Base-by-base conservation (phyloP, 2,329 filamentous ascomycete species). In the Camillea tinctor region DNA sequence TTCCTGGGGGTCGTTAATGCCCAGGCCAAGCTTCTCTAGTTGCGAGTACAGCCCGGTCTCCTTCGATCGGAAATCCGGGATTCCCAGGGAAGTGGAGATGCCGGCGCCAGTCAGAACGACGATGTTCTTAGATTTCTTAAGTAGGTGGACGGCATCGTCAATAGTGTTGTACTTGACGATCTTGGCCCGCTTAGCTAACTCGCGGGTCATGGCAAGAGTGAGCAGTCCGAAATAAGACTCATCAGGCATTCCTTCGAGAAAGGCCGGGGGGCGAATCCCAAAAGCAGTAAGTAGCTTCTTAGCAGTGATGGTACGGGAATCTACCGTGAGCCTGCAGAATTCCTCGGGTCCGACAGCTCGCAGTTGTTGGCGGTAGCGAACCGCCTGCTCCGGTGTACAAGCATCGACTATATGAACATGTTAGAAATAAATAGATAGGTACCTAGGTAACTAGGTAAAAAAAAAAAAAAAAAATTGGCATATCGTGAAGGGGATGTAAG, bases 1-100 rank as follows among this genome's bases (percentile, higher is more conserved):
- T 72, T 98, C 93, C 73, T 98, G 93, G 1, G 94, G 94, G 69
- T 97, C 93, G 64, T 80, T 86, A 62, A 88, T 81, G 20, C 69
- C 71, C 21, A 89, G 79, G 6, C 92, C 93, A 61, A 95, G 84
- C 69, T 92, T 86, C 68, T 86, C 88, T 55, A 98, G 81, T 72
- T 93, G 89, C 52, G 92, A 89, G 77, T 98, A 98, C 58, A 98
- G 88, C 54, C 94, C 94, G 1, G 89, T 96, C 70, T 92, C 90
- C 75, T 95, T 95, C 56, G 93, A 97, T 66, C 95, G 89, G 72
- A 99, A 99, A 75, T 99, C 95, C 4, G 95, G 95, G 61, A 99
- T 98, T 62, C 95, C 95, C 20, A 99, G 86, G 55, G 92, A 97
- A 0, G 95, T 99, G 23, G 93, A 97, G 67, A 99, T 98, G 66